Base-by-base conservation (phyloP, 257 asterid species). In the Gentiana macrophylla region DNA sequence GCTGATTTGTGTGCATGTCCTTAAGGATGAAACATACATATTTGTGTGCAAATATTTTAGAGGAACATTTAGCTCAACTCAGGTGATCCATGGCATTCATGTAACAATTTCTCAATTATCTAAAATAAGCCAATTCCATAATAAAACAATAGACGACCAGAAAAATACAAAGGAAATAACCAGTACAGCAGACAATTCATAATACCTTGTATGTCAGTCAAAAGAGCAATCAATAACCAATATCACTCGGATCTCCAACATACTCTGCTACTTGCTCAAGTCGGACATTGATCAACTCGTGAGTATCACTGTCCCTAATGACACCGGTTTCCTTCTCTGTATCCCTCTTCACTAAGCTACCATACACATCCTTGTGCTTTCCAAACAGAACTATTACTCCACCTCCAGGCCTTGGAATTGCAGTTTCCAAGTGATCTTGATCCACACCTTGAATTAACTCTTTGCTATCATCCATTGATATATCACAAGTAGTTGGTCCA, bases 181-280 rank as follows among this genome's bases (percentile, higher is more conserved):
- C 24, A 24, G 24, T 41, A 41, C 9, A 41, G 46, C 46, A 41
- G 46, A 41, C 46, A 41, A 41, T 10, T 41, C 9, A 41, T 10
- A 41, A 41, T 2, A 41, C 10, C 46, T 41, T 41, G 9, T 5
- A 41, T 41, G 46, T 5, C 5, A 24, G 37, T 9, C 57, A 10
- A 38, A 24, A 24, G 11, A 38, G 2, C 41, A 1, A 60, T 79
- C 71, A 91, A 56, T 83, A 85, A 41, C 88, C 95, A 65, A 91
- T 66, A 49, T 87, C 75, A 53, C 82, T 78, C 2, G 94, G 97
- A 73, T 91, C 98, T 32, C 98, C 98, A 0, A 75, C 67, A 69
- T 71, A 91, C 78, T 91, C 98, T 0, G 98, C 97, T 62, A 91
- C 74, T 73, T 91, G 93, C 64, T 88, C 98, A 50, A 91, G 97